phyloP scores from a whole-genome alignment of 768 basidiomycete genomes.

The Podaxis sp. region DNA sequence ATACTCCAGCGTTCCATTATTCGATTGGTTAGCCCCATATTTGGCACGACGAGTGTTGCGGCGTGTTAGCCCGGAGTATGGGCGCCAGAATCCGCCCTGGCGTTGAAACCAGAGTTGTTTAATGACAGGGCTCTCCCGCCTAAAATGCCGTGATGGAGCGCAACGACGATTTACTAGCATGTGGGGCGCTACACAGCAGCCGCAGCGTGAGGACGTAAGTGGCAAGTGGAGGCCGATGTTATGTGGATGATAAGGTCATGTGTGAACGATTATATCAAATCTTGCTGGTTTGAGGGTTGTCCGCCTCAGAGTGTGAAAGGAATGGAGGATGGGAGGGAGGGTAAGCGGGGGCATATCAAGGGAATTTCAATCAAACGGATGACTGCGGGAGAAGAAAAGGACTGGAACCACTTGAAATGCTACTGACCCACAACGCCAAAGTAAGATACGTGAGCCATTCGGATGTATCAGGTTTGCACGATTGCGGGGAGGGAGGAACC shows the following conservation, averaged over 20 bases:
- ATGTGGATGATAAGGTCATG: neutral
- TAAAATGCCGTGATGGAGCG: neutral
- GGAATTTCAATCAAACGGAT: neutral
- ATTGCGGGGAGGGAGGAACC: neutral
- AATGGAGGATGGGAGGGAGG: neutral
- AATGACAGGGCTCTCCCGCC: neutral
- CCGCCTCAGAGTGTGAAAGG: neutral
- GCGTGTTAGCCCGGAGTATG: neutral
- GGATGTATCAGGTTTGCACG: neutral
- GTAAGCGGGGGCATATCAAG: neutral
- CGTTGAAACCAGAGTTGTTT: neutral
- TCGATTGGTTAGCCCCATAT: neutral
- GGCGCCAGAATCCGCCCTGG: neutral
- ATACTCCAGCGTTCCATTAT: neutral
- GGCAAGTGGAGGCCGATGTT: neutral
- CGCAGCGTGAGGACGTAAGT: no score
- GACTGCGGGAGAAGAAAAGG: neutral
- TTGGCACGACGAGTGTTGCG: neutral
- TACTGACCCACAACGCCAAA: neutral
- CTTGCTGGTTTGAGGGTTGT: neutral
- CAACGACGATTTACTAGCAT: neutral
- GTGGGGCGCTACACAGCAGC: no score
- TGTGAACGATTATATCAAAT: neutral
- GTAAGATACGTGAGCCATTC: neutral
- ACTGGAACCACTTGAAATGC: neutral